phyloP scores from a whole-genome alignment of 1,284 basidiomycete genomes.

The Leccinum cinnamomeum region DNA sequence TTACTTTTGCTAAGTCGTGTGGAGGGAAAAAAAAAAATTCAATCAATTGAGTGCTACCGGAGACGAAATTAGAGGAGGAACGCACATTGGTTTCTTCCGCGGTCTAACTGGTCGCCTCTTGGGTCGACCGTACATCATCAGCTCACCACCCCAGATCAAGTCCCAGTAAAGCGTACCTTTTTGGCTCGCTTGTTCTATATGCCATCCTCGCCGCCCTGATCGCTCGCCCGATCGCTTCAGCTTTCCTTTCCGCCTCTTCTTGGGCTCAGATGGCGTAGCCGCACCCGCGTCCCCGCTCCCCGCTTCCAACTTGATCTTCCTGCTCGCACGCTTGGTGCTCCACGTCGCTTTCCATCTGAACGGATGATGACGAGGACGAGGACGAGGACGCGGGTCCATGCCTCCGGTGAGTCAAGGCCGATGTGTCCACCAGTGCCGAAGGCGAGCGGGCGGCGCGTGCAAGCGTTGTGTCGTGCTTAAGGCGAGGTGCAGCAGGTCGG shows the following conservation, averaged over 20 bases:
- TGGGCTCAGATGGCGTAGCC: constrained; percentile 21
- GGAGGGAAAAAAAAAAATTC: background rate
- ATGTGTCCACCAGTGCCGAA: too few relatives aligned
- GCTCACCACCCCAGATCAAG: background rate
- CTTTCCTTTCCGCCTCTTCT: constrained; percentile 50
- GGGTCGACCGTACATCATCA: constrained; percentile 1
- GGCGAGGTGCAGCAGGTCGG: too few relatives aligned
- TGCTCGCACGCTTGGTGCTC: constrained; percentile 38
- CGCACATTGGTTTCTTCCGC: constrained; percentile 41
- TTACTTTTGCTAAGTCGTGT: constrained; percentile 61
- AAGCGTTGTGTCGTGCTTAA: too few relatives aligned
- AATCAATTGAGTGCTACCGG: background rate
- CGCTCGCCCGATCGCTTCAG: constrained; percentile 40
- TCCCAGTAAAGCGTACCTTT: constrained; percentile 47
- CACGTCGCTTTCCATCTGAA: constrained; percentile 48
- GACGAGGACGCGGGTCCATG: background rate
- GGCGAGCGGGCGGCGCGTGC: too few relatives aligned
- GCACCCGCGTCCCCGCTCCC: background rate
- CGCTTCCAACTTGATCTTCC: background rate
- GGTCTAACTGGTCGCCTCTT: constrained; percentile 33
- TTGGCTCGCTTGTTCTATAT: constrained; percentile 57
- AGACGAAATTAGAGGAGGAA: constrained; percentile 13
- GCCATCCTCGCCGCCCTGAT: constrained; percentile 39
- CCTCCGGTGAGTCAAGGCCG: background rate
- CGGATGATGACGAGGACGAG: constrained; percentile 11